A percentile compares a stretch with the other conserved stretches of the same genome.
Evolutionary conservation across 306 rosid species (phyloP).

Genomic region (Boehmeria nivea): DNA sequence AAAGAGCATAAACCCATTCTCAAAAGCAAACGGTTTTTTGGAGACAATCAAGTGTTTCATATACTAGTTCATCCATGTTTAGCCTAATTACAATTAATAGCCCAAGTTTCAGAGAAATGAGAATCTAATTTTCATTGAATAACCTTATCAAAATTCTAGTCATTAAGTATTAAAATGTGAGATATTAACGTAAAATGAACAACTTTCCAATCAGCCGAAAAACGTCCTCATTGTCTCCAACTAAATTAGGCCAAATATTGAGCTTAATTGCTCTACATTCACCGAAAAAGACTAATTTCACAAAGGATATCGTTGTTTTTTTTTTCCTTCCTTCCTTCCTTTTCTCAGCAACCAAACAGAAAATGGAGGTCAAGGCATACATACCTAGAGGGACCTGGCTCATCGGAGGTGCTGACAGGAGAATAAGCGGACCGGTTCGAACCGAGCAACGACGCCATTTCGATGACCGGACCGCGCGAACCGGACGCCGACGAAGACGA

Average conservation of each 20-base stretch:
- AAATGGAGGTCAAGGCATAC: neutral
- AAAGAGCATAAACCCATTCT: neutral
- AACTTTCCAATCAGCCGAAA: too few relatives aligned
- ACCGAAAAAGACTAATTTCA: neutral
- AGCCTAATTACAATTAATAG: neutral
- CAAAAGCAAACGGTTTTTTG: too few relatives aligned
- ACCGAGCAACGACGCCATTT: constrained; percentile 65
- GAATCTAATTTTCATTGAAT: too few relatives aligned
- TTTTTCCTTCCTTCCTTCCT: too few relatives aligned
- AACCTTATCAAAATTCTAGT: neutral
- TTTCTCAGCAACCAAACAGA: neutral
- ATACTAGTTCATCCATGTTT: too few relatives aligned
- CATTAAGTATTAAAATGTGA: too few relatives aligned
- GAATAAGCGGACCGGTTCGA: constrained; percentile 56
- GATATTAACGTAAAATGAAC: too few relatives aligned
- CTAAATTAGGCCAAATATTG: neutral
- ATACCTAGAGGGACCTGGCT: constrained; percentile 42
- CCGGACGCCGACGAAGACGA: constrained; percentile 54
- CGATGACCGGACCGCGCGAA: constrained; percentile 61
- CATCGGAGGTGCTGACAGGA: constrained; percentile 62
- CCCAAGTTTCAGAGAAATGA: neutral
- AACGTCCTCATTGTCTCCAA: too few relatives aligned
- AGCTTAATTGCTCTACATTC: neutral
- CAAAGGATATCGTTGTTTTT: too few relatives aligned
- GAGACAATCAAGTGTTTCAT: too few relatives aligned